These are phyloP conservation scores for Coemansia sp. DNA, from an alignment of 192 early-diverging fungal genomes.

Conservation along the genomic window DNA sequence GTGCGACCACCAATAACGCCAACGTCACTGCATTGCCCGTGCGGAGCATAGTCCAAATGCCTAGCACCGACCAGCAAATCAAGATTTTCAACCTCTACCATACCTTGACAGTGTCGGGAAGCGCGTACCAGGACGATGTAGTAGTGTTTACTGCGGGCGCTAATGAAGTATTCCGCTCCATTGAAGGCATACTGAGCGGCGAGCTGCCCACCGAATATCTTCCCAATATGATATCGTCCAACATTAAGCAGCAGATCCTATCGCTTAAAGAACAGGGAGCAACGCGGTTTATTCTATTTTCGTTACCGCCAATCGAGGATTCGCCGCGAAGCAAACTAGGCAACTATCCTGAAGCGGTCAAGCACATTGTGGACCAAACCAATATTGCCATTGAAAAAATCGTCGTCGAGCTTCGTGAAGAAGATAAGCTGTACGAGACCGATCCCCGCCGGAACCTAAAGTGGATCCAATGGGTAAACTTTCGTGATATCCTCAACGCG, in stretches of 20 bases:
- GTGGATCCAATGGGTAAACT: conserved; percentile 52
- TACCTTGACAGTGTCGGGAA: conserved; percentile 38
- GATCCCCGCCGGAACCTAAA: conserved; percentile 32
- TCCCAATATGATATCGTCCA: conserved; percentile 40
- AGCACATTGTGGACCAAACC: conserved; percentile 27
- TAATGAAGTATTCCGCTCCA: conserved; percentile 49
- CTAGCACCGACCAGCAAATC: conserved; percentile 51
- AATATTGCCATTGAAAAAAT: conserved; percentile 44
- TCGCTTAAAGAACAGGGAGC: conserved; percentile 49
- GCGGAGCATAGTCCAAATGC: conserved; percentile 47
- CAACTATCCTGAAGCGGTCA: conserved; percentile 46
- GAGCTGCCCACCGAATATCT: conserved; percentile 40
- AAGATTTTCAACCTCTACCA: conserved; percentile 52
- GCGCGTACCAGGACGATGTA: conserved; percentile 41
- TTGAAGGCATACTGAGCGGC: conserved; percentile 44
- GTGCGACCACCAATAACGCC: conserved; percentile 49
- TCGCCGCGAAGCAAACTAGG: conserved; percentile 53
- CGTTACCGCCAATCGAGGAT: conserved; percentile 51
- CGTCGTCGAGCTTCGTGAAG: conserved; percentile 40
- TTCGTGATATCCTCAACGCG: conserved; percentile 41
- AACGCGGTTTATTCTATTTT: conserved; percentile 43
- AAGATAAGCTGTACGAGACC: conserved; percentile 37
- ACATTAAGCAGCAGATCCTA: conserved; percentile 41
- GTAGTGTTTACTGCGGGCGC: conserved; percentile 51
- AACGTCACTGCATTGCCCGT: conserved; percentile 51